Base-by-base conservation (phyloP, 1,284 basidiomycete species). In the Lentinus polychrous region DNA sequence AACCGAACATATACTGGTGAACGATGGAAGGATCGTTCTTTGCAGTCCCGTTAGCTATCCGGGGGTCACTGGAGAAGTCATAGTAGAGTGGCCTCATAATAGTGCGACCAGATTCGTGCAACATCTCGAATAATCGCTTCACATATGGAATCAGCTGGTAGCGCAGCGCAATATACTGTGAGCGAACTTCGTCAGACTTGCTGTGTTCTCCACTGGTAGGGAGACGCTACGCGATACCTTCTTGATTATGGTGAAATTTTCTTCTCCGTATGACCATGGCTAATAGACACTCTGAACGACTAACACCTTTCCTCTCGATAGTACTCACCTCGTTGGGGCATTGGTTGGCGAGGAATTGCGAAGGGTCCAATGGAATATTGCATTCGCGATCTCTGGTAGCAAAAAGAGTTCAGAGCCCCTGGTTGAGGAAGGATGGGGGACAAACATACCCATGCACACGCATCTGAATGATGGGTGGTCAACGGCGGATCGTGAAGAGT, bases 201-300 rank as follows among this genome's bases (percentile, higher is more conserved):
- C 22, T n/a, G 6, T n/a, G 24, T 17, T 2, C 43, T 33, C 34
- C 8, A 17, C 31, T 18, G 12, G 8, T 42, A 15, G 32, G 18
- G 14, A 45, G 24, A 27, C 34, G 31, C 22, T 5, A 31, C 15
- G 35, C n/a, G 50, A 10, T 50, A 66, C 68, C 53, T 66, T 59
- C 54, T 71, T 70, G 52, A 70, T 60, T 24, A 70, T 67, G 14
- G 58, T 53, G 44, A 69, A 70, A 49, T 71, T 72, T 0, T 65
- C 68, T 36, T 63, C 66, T 7, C 69, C 70, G 46, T 70, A 70
- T 0, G 67, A 57, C 69, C 70, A 71, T 15, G 68, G 69, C 67
- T 70, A 39, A 22, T 8, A 40, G 11, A 15, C 15, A 14, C 15
- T 6, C 31, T 27, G 20, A 36, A 1, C 39, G 23, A n/a, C 8